phyloP scores from a whole-genome alignment of 164 flowering plant species.

The Annona squamosa region DNA sequence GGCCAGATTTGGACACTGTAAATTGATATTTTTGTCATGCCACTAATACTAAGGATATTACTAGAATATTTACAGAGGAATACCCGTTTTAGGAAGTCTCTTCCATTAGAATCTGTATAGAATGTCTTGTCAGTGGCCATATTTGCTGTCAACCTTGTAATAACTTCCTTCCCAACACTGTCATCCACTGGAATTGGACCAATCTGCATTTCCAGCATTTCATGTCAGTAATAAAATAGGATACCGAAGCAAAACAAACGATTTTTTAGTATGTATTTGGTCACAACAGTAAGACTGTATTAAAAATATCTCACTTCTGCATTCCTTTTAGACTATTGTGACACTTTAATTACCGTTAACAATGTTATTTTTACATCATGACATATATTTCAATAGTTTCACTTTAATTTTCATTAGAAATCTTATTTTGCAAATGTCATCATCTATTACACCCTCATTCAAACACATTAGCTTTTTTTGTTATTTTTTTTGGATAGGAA shows the following conservation, averaged over 20 bases:
- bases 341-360: no score
- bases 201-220: constrained; percentile 40
- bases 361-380: no score
- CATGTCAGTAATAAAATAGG: neutral
- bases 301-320: no score
- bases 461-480: no score
- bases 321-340: no score
- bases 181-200: constrained; percentile 78
- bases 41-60: neutral
- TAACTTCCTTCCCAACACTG: constrained; percentile 73
- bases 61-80: neutral
- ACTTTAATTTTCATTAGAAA: no score
- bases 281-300: no score
- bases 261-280: no score
- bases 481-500: no score
- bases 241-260: neutral
- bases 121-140: constrained; percentile 68
- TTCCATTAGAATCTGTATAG: constrained; percentile 86
- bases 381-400: no score
- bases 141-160: constrained; percentile 60
- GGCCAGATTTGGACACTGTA: neutral
- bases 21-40: neutral
- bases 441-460: no score
- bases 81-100: constrained; percentile 86
- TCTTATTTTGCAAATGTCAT: no score